phyloP scores from a whole-genome alignment of 2,329 filamentous ascomycete genomes.

The Aspergillus vadensis region DNA sequence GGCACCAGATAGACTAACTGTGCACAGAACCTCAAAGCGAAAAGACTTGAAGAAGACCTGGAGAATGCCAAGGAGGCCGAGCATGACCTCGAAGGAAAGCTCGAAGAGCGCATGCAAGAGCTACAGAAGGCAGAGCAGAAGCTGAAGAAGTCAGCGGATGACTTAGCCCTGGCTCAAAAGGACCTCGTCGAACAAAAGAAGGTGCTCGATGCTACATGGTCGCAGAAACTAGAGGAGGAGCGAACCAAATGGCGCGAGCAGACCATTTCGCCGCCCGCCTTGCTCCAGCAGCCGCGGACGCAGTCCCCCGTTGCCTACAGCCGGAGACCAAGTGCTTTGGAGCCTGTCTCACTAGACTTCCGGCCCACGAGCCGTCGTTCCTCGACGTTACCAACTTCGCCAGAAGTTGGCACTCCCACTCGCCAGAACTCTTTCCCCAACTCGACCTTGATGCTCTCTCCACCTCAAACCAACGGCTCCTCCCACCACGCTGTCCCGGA shows the following conservation, averaged over 20 bases:
- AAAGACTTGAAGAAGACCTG: slow-evolving; percentile 78
- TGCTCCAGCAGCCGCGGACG: slow-evolving; percentile 40
- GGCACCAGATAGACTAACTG: slow-evolving; percentile 7
- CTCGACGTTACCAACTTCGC: slow-evolving; percentile 40
- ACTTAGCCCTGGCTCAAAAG: slow-evolving; percentile 60
- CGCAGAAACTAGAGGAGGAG: slow-evolving; percentile 66
- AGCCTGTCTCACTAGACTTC: slow-evolving; percentile 43
- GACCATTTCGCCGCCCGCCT: slow-evolving; percentile 36
- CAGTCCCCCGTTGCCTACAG: slow-evolving; percentile 46
- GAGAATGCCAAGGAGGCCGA: slow-evolving; percentile 60
- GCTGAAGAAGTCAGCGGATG: slow-evolving; percentile 57
- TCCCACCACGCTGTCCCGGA: slow-evolving; percentile 29
- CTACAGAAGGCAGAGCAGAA: slow-evolving; percentile 49
- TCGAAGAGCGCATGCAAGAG: slow-evolving; percentile 67
- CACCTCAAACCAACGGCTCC: slow-evolving; percentile 28
- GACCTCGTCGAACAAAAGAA: slow-evolving; percentile 63
- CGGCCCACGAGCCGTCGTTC: slow-evolving; percentile 44
- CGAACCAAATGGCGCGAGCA: slow-evolving; percentile 60
- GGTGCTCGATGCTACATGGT: slow-evolving; percentile 57
- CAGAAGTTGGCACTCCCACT: slow-evolving; percentile 43
- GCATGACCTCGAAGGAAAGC: slow-evolving; percentile 52
- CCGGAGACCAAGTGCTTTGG: slow-evolving; percentile 42
- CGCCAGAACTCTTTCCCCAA: slow-evolving; percentile 51
- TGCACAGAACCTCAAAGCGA: slow-evolving; percentile 63
- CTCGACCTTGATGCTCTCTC: slow-evolving; percentile 33